Evolutionary conservation across 768 basidiomycete genomes (phyloP).

Genomic region (Lactarius sanguifluus): DNA sequence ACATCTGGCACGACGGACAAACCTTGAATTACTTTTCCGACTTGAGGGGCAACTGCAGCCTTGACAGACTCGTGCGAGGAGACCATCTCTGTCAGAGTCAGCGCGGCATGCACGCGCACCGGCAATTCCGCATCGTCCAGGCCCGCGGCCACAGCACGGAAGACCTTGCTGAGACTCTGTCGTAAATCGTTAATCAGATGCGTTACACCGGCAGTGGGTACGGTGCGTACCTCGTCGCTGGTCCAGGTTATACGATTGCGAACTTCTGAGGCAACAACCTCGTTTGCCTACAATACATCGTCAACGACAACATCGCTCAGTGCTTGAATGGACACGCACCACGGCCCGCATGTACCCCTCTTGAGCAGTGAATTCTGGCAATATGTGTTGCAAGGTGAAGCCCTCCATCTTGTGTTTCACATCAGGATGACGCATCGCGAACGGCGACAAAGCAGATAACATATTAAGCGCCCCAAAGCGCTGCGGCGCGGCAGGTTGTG

Average conservation of each 20-base stretch:
- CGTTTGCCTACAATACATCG: constrained; percentile 60
- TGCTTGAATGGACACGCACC: constrained; percentile 44
- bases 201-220: not conserved
- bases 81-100: constrained; percentile 79
- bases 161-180: constrained; percentile 63
- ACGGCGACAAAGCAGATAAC: constrained; percentile 68
- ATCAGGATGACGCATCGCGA: constrained; percentile 83
- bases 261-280: constrained; percentile 73
- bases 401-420: constrained; percentile 75
- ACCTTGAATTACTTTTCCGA: constrained; percentile 89
- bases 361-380: constrained; percentile 63
- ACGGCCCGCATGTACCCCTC: constrained; percentile 78
- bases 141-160: constrained; percentile 61
- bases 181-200: not conserved
- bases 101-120: constrained; percentile 78
- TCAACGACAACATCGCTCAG: not conserved
- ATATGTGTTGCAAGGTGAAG: constrained; percentile 71
- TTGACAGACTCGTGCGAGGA: constrained; percentile 63
- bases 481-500: constrained; percentile 61
- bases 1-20: not conserved
- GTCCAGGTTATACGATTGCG: constrained; percentile 70
- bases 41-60: constrained; percentile 65
- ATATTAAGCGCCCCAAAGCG: constrained; percentile 86
- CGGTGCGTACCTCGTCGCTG: constrained; percentile 52
- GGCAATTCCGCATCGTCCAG: constrained; percentile 80